phyloP scores from a whole-genome alignment of 441 rosid genomes.

The Populus hybrid region DNA sequence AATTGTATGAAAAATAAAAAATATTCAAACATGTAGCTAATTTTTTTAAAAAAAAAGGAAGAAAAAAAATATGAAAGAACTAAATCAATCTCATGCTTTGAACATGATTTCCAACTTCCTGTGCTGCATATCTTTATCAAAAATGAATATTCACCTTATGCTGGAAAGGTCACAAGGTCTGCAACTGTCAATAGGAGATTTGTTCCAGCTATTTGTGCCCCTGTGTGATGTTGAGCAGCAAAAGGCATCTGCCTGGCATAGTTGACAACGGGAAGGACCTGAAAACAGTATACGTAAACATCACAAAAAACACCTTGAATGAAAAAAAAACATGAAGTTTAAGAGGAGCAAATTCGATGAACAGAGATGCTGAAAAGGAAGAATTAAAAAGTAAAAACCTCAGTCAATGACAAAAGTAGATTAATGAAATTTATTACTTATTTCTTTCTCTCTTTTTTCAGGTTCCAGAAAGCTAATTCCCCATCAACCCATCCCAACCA shows the following conservation, averaged over 20 bases:
- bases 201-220: constrained; percentile 37
- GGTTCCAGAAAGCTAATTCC: neutral
- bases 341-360: neutral
- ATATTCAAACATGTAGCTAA: neutral
- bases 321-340: neutral
- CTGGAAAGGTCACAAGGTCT: constrained; percentile 43
- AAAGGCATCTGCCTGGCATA: constrained; percentile 52
- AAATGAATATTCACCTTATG: constrained; percentile 36
- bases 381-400: no score
- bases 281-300: neutral
- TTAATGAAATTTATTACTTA: no score
- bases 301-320: constrained; percentile 7
- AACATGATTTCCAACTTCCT: neutral
- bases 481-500: neutral
- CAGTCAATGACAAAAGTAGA: neutral
- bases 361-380: neutral
- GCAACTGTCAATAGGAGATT: constrained; percentile 45
- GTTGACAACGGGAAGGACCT: constrained; percentile 32
- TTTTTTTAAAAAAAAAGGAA: no score
- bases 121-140: neutral
- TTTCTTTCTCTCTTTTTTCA: neutral
- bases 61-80: neutral
- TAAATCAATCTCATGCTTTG: neutral
- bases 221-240: constrained; percentile 53
- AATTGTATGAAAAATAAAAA: neutral